These are phyloP conservation scores for Mycena amicta DNA, from an alignment of 768 basidiomycete species.

Conservation along the genomic window DNA sequence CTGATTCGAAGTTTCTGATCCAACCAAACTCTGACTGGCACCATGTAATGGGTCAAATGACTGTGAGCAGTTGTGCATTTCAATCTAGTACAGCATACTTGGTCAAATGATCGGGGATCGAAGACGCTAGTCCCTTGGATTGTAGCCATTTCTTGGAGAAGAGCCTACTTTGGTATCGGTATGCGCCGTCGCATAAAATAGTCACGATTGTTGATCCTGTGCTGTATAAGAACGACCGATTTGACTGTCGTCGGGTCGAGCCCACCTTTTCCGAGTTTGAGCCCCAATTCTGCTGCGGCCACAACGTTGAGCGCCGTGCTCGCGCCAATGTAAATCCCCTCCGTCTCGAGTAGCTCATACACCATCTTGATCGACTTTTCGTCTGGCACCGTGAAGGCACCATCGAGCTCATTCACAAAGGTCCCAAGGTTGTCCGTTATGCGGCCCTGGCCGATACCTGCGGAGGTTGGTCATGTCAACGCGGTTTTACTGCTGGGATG, in stretches of 20 bases:
- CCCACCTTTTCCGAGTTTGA: constrained; percentile 79
- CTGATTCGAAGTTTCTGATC: not conserved
- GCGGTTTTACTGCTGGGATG: not conserved
- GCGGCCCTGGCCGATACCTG: constrained; percentile 96
- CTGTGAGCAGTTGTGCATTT: constrained; percentile 1
- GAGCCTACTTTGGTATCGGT: constrained; percentile 93
- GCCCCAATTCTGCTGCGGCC: constrained; percentile 87
- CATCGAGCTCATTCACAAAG: constrained; percentile 75
- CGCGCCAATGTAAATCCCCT: constrained; percentile 94
- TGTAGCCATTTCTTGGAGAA: constrained; percentile 94
- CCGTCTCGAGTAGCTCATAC: constrained; percentile 87
- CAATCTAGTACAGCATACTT: constrained; percentile 90
- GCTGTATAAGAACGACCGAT: not conserved
- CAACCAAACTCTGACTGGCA: not conserved
- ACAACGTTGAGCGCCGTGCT: constrained; percentile 94
- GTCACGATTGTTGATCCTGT: constrained; percentile 85
- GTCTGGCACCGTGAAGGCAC: constrained; percentile 87
- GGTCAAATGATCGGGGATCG: constrained; percentile 81
- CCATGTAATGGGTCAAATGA: not conserved
- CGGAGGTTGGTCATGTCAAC: not conserved
- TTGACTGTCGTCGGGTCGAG: not conserved
- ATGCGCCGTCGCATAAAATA: constrained; percentile 92
- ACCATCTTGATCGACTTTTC: constrained; percentile 91
- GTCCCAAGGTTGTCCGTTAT: constrained; percentile 89
- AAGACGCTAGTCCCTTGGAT: constrained; percentile 72